Evolutionary conservation across 2,329 filamentous ascomycete species (phyloP), one percentile per base, ranked within the genome.

Genomic region (Zymoseptoria ardabiliae): DNA sequence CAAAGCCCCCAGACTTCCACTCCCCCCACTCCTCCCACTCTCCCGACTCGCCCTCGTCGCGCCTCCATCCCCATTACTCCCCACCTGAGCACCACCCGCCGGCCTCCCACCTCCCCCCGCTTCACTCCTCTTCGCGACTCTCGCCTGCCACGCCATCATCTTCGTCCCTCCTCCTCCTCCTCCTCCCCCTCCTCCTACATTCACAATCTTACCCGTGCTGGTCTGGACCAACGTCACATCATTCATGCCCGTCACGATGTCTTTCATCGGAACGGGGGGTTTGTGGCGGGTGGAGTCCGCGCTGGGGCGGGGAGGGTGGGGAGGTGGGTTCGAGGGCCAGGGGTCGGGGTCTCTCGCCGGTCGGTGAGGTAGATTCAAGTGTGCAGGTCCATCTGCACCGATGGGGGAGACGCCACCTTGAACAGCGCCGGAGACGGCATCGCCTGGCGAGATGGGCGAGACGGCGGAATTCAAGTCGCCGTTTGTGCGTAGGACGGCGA

Each of bases 401-500:
- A 45, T 45, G 2, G 35, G 6, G 21, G 52, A 50, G 56, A 54
- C 9, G 50, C 54, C 9, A 50, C 50, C 13, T 48, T 48, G 17
- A 41, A 41, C 49, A 30, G 30, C 45, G 61, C 61, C 11, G 55
- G 57, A 13, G 11, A 13, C 35, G 11, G 22, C 21, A 11, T 25
- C 22, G 13, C 21, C 8, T 30, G 22, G 11, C 2, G 51, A 17
- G 23, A 64, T 28, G 8, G 48, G 57, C 22, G 61, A 21, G 21
- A 63, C 51, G 9, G 70, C 70, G 9, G 65, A 60, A 54, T 74
- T 72, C 50, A 73, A 60, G 11, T 60, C 67, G 0, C 73, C 72
- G 30, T 71, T 72, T 2, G 72, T 74, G 53, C 70, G 68, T 35
- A 77, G 58, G 49, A 76, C 72, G 5, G 74, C 75, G 66, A 74